These are phyloP conservation scores for Leccinum imitatum DNA, from an alignment of 768 basidiomycete species.

Conservation along the genomic window DNA sequence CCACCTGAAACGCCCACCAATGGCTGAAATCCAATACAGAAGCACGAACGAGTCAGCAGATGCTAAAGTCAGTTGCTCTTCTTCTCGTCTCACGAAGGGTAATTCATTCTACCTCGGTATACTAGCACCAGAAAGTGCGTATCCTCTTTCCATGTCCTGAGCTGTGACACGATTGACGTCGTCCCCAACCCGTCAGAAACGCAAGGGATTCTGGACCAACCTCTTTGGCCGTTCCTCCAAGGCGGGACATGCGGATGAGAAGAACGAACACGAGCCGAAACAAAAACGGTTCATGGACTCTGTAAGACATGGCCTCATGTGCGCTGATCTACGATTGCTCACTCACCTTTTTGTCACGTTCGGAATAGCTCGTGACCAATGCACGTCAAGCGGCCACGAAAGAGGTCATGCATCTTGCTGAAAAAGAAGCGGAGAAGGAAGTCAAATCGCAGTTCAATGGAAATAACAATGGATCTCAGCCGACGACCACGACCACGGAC, in stretches of 20 bases:
- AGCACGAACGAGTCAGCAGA: neutral
- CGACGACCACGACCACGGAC: neutral
- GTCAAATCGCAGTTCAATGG: neutral
- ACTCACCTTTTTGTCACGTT: neutral
- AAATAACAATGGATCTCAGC: neutral
- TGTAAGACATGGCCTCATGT: neutral
- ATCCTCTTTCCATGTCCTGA: neutral
- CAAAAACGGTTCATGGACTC: constrained; percentile 10
- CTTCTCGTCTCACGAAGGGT: neutral
- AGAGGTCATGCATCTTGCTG: constrained; percentile 9
- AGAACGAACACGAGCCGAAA: constrained; percentile 1
- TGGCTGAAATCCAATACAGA: constrained; percentile 3
- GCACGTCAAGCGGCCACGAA: constrained; percentile 9
- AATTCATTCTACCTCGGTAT: neutral
- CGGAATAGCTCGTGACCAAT: constrained; percentile 1
- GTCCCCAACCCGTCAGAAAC: constrained; percentile 8
- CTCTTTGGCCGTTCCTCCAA: constrained; percentile 4
- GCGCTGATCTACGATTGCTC: too few relatives aligned
- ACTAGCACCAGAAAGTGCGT: constrained; percentile 13
- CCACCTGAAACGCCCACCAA: constrained; percentile 2
- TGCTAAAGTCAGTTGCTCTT: constrained; percentile 1
- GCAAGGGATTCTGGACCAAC: constrained; percentile 19
- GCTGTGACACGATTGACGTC: neutral
- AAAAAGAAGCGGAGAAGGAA: constrained; percentile 10
- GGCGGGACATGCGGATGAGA: neutral